phyloP scores from a whole-genome alignment of 257 asterid genomes.

The Anisodus tanguticus region DNA sequence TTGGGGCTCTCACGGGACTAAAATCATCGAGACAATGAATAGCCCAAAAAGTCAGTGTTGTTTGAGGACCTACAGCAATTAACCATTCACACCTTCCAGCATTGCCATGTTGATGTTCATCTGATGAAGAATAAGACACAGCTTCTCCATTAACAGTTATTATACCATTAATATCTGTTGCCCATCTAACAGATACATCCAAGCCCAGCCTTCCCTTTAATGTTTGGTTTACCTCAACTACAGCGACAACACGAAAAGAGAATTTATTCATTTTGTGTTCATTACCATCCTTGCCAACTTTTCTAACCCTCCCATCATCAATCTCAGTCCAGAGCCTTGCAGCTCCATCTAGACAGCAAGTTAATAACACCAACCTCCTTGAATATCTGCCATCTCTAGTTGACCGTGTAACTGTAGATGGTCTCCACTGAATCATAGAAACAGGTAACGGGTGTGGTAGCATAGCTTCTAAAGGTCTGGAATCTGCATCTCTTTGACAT shows the following conservation, averaged over 20 bases:
- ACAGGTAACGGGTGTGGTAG: constrained; percentile 85
- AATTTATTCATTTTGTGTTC: constrained; percentile 57
- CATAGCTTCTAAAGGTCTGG: constrained; percentile 53
- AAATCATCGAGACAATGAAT: constrained; percentile 91
- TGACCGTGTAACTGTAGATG: constrained; percentile 62
- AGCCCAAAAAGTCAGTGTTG: constrained; percentile 69
- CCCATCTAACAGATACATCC: constrained; percentile 75
- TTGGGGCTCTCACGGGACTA: constrained; percentile 89
- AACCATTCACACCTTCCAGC: constrained; percentile 91
- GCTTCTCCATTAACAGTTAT: constrained; percentile 49
- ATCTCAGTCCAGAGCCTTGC: constrained; percentile 92
- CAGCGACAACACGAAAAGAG: constrained; percentile 75
- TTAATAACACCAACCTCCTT: constrained; percentile 69
- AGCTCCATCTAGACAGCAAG: constrained; percentile 87
- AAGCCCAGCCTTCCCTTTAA: constrained; percentile 71
- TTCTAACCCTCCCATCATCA: constrained; percentile 79
- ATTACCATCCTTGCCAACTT: constrained; percentile 61
- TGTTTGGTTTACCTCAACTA: constrained; percentile 76
- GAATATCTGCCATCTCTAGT: constrained; percentile 52
- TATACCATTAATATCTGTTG: constrained; percentile 66
- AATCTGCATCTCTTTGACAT: constrained; percentile 55
- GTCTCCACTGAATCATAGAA: constrained; percentile 93
- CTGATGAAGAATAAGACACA: constrained; percentile 52
- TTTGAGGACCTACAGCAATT: constrained; percentile 79
- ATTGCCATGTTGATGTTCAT: constrained; percentile 58